Base-by-base conservation (phyloP, 352 stramenopile species). In the Discostella stelligera region DNA sequence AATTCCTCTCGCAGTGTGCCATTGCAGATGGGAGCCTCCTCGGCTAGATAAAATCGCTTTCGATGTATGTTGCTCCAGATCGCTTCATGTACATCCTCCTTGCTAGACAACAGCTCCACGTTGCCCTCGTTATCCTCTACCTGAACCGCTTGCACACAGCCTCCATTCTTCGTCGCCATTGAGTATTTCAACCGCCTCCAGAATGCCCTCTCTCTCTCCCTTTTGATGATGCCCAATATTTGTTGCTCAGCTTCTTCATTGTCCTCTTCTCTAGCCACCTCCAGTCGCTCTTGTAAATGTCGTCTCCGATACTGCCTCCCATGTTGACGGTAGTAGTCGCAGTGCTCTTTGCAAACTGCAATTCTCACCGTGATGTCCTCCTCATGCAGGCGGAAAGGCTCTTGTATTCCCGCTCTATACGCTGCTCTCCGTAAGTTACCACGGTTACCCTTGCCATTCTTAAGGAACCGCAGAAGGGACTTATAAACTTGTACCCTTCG, bases 271-370 rank as follows among this genome's bases (percentile, higher is more conserved):
- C n/a, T n/a, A n/a, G n/a, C n/a, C n/a, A n/a, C n/a, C n/a, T n/a
- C n/a, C n/a, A n/a, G n/a, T n/a, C n/a, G n/a, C n/a, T n/a, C n/a
- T n/a, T n/a, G n/a, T n/a, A n/a, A n/a, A n/a, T n/a, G n/a, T n/a
- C 53, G n/a, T 5, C 10, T 3, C 16, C 62, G 25, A 44, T 62
- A 67, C 0, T 37, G 23, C 0, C 56, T 30, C 0, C 54, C 61
- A 56, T 78, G 46, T 23, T 68, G 71, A 0, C 30, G 5, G 41
- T 44, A 78, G 44, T 78, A 48, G 20, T 72, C 23, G 20, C 70
- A 72, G 25, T 63, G 25, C 9, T 49, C 27, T n/a, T 65, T 25
- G 49, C 68, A 76, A 0, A 25, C 48, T 5, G 25, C 25, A 0
- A 76, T 18, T 16, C 48, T n/a, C 1, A 32, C 0, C 14, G 6